phyloP scores from a whole-genome alignment of 805 yeast species.

The Wickerhamomyces kurtzmanii region DNA sequence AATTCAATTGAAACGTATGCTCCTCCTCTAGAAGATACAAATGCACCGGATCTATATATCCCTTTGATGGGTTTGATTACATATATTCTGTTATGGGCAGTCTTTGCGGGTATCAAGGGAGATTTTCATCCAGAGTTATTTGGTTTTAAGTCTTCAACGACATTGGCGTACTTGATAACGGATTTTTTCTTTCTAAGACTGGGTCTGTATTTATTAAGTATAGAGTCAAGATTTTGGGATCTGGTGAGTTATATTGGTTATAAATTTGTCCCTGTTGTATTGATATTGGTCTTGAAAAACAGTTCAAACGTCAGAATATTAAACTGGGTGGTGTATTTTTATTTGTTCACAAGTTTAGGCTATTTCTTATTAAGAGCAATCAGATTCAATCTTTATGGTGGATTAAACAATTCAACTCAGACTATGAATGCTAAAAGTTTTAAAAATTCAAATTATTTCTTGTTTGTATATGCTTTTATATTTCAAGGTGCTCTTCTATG shows the following conservation, averaged over 20 bases:
- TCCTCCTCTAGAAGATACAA: constrained; percentile 77
- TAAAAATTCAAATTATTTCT: constrained; percentile 76
- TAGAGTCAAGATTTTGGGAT: constrained; percentile 70
- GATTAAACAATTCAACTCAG: constrained; percentile 39
- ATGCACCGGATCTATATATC: constrained; percentile 94
- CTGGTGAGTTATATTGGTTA: constrained; percentile 86
- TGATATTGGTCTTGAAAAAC: constrained; percentile 43
- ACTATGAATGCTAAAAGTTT: constrained; percentile 59
- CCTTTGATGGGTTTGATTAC: constrained; percentile 92
- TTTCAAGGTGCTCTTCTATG: constrained; percentile 72
- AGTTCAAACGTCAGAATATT: constrained; percentile 28
- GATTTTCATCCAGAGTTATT: constrained; percentile 89
- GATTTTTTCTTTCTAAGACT: constrained; percentile 71
- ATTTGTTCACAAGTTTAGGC: constrained; percentile 48
- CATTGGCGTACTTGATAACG: constrained; percentile 69
- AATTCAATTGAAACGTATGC: constrained; percentile 38
- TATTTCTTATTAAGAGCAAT: constrained; percentile 53
- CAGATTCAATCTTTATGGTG: constrained; percentile 28
- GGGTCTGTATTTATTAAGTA: constrained; percentile 73
- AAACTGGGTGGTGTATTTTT: constrained; percentile 40
- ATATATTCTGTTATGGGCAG: constrained; percentile 75
- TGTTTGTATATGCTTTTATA: constrained; percentile 76
- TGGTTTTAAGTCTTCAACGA: constrained; percentile 79
- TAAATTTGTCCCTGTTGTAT: constrained; percentile 76
- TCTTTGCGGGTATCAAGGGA: constrained; percentile 77